phyloP scores from a whole-genome alignment of 371 early-diverging fungal genomes.

The Mucor racemosus region DNA sequence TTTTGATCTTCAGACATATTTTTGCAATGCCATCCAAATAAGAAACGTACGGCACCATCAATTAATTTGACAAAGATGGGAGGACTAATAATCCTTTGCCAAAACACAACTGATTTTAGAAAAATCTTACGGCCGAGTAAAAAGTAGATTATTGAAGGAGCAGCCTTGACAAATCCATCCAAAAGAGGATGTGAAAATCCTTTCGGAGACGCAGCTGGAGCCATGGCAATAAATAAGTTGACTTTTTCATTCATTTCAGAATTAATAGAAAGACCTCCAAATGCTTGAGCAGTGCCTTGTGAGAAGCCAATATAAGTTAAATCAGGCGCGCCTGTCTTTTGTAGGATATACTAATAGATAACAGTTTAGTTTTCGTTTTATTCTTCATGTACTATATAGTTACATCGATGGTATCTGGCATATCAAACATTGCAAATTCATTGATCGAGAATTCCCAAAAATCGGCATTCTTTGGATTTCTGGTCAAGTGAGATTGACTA shows the following conservation, averaged over 20 bases:
- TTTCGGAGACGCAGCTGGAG: constrained; percentile 88
- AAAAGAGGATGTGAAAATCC: constrained; percentile 82
- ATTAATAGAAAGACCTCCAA: constrained; percentile 84
- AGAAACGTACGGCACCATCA: constrained; percentile 69
- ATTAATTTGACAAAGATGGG: constrained; percentile 74
- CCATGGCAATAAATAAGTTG: constrained; percentile 87
- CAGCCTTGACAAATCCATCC: constrained; percentile 79
- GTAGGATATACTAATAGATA: constrained; percentile 71
- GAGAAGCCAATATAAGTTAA: constrained; percentile 94
- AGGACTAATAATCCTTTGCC: constrained; percentile 80
- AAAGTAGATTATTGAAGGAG: constrained; percentile 86
- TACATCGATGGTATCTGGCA: constrained; percentile 84
- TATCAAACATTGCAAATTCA: constrained; percentile 84
- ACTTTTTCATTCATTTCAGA: constrained; percentile 77
- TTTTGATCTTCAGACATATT: constrained; percentile 77
- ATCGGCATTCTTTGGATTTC: constrained; percentile 65
- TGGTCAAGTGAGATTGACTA: constrained; percentile 78
- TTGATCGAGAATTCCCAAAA: constrained; percentile 96
- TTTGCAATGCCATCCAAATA: constrained; percentile 85
- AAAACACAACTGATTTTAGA: constrained; percentile 78
- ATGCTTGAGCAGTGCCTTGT: constrained; percentile 91
- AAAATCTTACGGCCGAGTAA: constrained; percentile 87
- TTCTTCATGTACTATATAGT: neutral
- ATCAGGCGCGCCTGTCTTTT: constrained; percentile 71
- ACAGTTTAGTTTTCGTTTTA: neutral